Evolutionary conservation across 2,329 filamentous ascomycete species (phyloP).

Genomic region (Emergomyces orientalis): DNA sequence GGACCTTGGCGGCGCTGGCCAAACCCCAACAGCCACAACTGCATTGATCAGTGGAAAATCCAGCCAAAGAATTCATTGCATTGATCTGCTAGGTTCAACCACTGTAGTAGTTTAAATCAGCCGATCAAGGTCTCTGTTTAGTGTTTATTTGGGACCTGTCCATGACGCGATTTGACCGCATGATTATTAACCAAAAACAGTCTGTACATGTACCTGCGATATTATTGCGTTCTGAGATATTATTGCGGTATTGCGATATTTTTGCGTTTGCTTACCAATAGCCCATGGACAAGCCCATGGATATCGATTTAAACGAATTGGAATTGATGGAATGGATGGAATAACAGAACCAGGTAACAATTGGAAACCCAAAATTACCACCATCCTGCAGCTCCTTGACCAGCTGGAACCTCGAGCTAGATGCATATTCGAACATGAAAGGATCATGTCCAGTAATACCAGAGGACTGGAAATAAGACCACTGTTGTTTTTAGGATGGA

Average conservation of each 20-base stretch:
- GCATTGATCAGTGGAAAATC: too few relatives aligned
- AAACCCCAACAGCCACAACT: too few relatives aligned
- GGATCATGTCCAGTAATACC: too few relatives aligned
- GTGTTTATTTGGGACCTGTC: too few relatives aligned
- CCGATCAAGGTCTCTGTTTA: background rate
- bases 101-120: background rate
- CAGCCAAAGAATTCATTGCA: too few relatives aligned
- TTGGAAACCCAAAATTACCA: background rate
- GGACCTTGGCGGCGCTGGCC: too few relatives aligned
- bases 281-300: background rate
- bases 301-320: background rate
- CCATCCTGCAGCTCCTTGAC: too few relatives aligned
- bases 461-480: too few relatives aligned
- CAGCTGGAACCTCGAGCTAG: too few relatives aligned
- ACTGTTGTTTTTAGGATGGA: too few relatives aligned
- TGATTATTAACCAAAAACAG: background rate
- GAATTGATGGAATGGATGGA: background rate
- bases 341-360: background rate
- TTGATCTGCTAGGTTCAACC: background rate
- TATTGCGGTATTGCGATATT: background rate
- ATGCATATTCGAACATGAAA: too few relatives aligned
- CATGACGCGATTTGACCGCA: background rate
- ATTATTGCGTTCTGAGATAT: background rate
- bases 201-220: background rate
- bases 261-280: background rate